Base-by-base conservation (phyloP, 1,284 basidiomycete species). In the Ceratobasidium sp. region DNA sequence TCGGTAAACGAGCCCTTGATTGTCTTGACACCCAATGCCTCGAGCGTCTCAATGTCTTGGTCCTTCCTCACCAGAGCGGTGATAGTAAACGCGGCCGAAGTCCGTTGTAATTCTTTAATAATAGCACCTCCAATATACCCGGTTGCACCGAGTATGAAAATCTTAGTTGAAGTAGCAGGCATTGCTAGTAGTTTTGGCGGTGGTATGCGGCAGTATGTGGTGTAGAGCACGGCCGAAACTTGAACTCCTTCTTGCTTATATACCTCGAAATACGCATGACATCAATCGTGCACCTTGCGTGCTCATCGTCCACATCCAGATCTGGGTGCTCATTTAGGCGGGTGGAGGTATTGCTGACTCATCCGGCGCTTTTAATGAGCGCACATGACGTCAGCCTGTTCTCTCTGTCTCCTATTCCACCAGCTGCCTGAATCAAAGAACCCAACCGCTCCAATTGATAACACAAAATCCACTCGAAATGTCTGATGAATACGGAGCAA, bases 111-210 rank as follows among this genome's bases (percentile, higher is more conserved):
- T 23, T 75, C 74, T 21, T 74, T 70, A 14, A 73, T 41, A 34
- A 74, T 57, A 10, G 75, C 59, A 16, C 62, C 62, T 1, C 78
- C 80, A 39, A 81, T 78, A 77, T 81, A 81, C 10, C 80, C 80
- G 2, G 80, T 80, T 5, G 78, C 79, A n/a, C 80, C 80, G 48
- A 79, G 75, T 72, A 81, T 75, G 75, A 81, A 79, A 26, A 70
- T 59, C 30, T 70, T 70, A 28, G 55, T 70, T 28, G 67, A 46
- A 39, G 50, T 45, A 41, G 67, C 53, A 14, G 67, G 43, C 67
- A 70, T 70, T 6, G 26, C 10, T 50, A 18, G 28, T 28, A 23
- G 14, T 18, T 50, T 50, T 46, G 14, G 48, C 14, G 21, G n/a
- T n/a, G 21, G 34, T 23, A 34, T 45, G 57, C 21, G 39, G 36